These are phyloP conservation scores for Kluyveromyces sp. DNA, from an alignment of 1,139 yeast species.

Conservation along the genomic window DNA sequence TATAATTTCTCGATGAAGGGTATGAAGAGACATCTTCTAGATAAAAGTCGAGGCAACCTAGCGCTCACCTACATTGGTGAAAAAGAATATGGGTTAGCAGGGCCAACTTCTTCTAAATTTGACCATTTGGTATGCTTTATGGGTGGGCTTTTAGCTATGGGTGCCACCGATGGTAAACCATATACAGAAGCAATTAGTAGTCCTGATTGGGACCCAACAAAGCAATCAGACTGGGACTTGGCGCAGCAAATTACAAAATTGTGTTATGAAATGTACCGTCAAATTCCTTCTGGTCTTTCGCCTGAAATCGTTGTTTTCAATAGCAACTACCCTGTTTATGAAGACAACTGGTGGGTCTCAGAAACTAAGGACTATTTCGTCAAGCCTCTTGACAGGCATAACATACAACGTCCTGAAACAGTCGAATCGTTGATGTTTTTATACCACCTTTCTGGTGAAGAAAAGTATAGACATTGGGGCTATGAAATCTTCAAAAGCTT, in stretches of 20 bases:
- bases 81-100: constrained; percentile 56
- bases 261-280: constrained; percentile 78
- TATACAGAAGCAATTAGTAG: constrained; percentile 43
- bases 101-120: constrained; percentile 67
- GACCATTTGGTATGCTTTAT: constrained; percentile 91
- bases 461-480: constrained; percentile 83
- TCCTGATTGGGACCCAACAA: constrained; percentile 38
- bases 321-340: constrained; percentile 3
- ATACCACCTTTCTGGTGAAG: constrained; percentile 74
- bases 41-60: constrained; percentile 41
- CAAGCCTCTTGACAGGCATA: constrained; percentile 68
- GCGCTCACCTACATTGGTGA: constrained; percentile 68
- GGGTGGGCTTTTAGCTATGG: constrained; percentile 84
- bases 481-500: constrained; percentile 76
- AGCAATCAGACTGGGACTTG: constrained; percentile 52
- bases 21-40: constrained; percentile 55
- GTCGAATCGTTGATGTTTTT: constrained; percentile 81
- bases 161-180: constrained; percentile 73
- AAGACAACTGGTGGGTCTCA: constrained; percentile 15
- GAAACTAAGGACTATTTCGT: constrained; percentile 51
- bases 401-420: constrained; percentile 89
- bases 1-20: constrained; percentile 75
- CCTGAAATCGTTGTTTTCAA: constrained; percentile 83
- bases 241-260: constrained; percentile 74
- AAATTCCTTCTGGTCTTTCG: constrained; percentile 64